Evolutionary conservation across 1,139 yeast genomes (phyloP), one percentile per base, ranked within the genome.

Genomic region (Pichia sp.): DNA sequence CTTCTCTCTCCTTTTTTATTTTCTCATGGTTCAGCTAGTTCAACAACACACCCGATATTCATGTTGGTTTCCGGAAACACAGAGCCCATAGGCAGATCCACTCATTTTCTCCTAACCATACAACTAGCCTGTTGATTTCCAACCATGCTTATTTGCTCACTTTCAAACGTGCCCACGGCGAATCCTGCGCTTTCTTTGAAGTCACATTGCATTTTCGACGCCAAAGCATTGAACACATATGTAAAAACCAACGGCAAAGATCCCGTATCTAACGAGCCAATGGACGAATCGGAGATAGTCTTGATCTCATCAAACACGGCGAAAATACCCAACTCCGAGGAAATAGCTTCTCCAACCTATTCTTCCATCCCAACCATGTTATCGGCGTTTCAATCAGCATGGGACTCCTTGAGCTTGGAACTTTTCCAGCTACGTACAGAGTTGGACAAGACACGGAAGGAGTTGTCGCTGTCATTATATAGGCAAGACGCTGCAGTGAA

Each of bases 401-500:
- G 96, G 92, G 97, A 93, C 66, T 81, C 97, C 0, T 70, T 88
- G 57, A 90, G 95, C 41, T 73, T 92, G 55, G 98, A 93, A 66
- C 77, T 87, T 47, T 91, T 88, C 65, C 79, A 85, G 36, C 72
- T 92, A 58, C 76, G 95, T 59, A 87, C 87, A 66, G 92, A 86
- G 62, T 74, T 92, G 50, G 80, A 77, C 51, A 74, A 75, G 38
- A 78, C 93, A 2, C 78, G 87, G 58, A 82, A 86, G 63, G 95
- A 90, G 64, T 71, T 92, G 55, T 85, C 95, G 45, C 72, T 87
- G 4, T 85, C 96, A 0, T 72, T 91, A 44, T 91, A 90, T 65
- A 87, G 85, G 62, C 87, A 87, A 61, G 98, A 92, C 68, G 97
- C 98, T 0, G 96, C 97, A 0, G 83, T 87, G 3, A 75, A 91